Evolutionary conservation across 306 rosid genomes (phyloP).

Genomic region (Sindora glabra): DNA sequence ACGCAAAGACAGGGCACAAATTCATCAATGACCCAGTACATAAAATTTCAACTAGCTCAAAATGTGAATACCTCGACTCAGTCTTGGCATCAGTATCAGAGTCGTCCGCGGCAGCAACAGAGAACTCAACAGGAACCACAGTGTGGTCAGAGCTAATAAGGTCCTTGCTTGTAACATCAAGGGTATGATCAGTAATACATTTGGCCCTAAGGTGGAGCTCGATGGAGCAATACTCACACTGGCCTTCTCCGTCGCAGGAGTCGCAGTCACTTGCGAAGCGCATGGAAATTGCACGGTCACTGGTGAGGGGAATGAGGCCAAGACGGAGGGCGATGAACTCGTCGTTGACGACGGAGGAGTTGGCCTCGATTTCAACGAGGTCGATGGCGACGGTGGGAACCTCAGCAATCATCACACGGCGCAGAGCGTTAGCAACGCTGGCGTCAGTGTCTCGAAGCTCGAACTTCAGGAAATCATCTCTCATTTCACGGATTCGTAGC

Average conservation of each 20-base stretch:
- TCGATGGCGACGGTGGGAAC: conserved; percentile 62
- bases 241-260: conserved; percentile 56
- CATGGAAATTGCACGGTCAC: conserved; percentile 59
- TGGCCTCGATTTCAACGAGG: conserved; percentile 50
- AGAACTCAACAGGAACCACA: conserved; percentile 13
- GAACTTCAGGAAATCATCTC: conserved; percentile 43
- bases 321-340: conserved; percentile 56
- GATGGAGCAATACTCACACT: conserved; percentile 57
- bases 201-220: conserved; percentile 52
- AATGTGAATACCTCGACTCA: too few relatives aligned
- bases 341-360: conserved; percentile 56
- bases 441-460: conserved; percentile 61
- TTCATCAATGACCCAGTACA: too few relatives aligned
- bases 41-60: too few relatives aligned
- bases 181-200: conserved; percentile 44
- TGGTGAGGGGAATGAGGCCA: conserved; percentile 49
- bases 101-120: too few relatives aligned
- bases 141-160: conserved; percentile 50
- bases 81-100: too few relatives aligned
- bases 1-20: too few relatives aligned
- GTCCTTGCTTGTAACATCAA: conserved; percentile 50
- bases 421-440: conserved; percentile 53
- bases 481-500: conserved; percentile 46
- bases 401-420: conserved; percentile 64
- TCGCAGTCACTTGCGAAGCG: conserved; percentile 63